Base-by-base conservation (phyloP, 2,329 filamentous ascomycete species). In the Rhytidhysteron rufulum region DNA sequence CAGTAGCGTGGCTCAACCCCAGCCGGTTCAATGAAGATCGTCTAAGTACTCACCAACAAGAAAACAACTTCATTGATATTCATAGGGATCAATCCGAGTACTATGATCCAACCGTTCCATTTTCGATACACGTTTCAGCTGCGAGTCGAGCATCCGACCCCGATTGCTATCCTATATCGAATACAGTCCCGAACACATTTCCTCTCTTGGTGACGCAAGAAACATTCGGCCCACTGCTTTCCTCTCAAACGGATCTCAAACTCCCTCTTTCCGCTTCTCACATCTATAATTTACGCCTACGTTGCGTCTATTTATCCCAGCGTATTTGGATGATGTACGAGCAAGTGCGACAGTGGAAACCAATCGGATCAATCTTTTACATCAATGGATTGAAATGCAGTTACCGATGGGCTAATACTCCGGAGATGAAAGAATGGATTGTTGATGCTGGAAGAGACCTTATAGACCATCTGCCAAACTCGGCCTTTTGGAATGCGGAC, bases 311-410 rank as follows among this genome's bases (percentile, higher is more conserved):
- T 18, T 20, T 41, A n/a, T 18, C 24, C n/a, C 37, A 44, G 25
- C 20, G 18, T 15, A 29, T 44, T 10, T 47, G 44, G 44, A 47
- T 47, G 44, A 39, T 47, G 30, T 47, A 41, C 20, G 41, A 43
- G n/a, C 44, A 44, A 29, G 44, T 19, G 2, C 41, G 38, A 11
- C 16, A 16, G 3, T 44, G 34, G 37, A 47, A 44, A 21, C 41
- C 41, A 3, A 5, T 41, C 15, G 44, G 41, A 9, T 34, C 33
- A 4, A 27, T 44, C 20, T 47, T 41, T 25, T 41, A 31, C 31
- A 18, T 41, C 9, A 39, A 41, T 25, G 31, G 31, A 10, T 30
- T 43, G 7, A 43, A 32, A 30, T n/a, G 21, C 13, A 29, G 36
- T 7, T 39, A 37, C 10, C 36, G 29, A 6, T 43, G 40, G 40